These are phyloP conservation scores for Wallacemonas sp. DNA, from an alignment of 208 protist species.

Conservation along the genomic window DNA sequence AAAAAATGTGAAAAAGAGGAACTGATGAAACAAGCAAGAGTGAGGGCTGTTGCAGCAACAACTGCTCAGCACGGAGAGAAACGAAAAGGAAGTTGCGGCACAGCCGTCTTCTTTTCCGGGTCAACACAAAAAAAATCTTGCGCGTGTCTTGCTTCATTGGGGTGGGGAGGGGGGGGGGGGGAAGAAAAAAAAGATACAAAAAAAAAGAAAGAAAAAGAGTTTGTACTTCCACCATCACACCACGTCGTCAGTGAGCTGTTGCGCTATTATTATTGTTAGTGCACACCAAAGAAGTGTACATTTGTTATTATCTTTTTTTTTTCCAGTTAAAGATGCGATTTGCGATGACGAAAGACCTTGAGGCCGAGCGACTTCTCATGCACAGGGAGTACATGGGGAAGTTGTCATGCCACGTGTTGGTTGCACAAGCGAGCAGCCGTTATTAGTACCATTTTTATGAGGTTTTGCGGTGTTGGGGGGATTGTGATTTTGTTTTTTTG, in stretches of 20 bases:
- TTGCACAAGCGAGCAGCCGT: conserved; percentile 6
- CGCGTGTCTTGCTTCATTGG: not conserved
- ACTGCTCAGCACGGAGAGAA: not conserved
- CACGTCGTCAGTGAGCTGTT: not conserved
- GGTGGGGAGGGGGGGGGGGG: not conserved
- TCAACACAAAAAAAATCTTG: not conserved
- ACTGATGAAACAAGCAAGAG: conserved; percentile 1
- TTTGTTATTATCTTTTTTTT: conserved; percentile 7
- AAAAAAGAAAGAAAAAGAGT: conserved; percentile 14
- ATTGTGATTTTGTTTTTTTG: no score
- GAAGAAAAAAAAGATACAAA: conserved; percentile 12
- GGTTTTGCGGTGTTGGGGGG: no score
- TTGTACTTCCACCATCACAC: not conserved
- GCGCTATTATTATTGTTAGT: not conserved
- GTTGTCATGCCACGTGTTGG: not conserved
- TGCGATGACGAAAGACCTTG: not conserved
- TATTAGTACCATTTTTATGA: no score
- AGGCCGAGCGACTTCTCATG: no score
- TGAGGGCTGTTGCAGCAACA: not conserved
- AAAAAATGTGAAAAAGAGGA: not conserved
- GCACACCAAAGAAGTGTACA: no score
- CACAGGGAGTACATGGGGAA: not conserved
- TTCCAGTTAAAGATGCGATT: not conserved
- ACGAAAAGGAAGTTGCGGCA: not conserved
- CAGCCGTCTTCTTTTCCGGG: not conserved